A percentile compares a stretch with the other conserved stretches of the same genome.
These are phyloP conservation scores for Epichloe elymi DNA, from an alignment of 2,329 filamentous ascomycete genomes.

Conservation along the genomic window DNA sequence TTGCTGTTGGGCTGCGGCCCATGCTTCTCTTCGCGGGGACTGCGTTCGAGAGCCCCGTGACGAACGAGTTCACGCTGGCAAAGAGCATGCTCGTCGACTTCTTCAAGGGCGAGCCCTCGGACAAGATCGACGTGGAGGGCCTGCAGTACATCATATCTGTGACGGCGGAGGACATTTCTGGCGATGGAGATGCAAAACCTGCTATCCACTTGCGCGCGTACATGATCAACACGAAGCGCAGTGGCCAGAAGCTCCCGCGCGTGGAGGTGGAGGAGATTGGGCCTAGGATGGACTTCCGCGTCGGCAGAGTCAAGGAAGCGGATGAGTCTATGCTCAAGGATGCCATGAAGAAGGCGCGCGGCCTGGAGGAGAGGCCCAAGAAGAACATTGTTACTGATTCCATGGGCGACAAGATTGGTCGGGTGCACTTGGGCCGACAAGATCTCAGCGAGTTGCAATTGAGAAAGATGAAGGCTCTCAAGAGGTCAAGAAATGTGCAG, in stretches of 20 bases:
- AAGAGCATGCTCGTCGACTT: constrained; percentile 84
- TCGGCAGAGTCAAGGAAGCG: constrained; percentile 69
- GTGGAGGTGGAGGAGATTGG: constrained; percentile 95
- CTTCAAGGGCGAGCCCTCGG: constrained; percentile 64
- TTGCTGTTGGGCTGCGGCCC: constrained; percentile 72
- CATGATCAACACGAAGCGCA: constrained; percentile 72
- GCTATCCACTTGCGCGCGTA: constrained; percentile 64
- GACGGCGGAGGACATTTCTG: constrained; percentile 52
- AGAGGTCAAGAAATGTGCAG: constrained; percentile 58
- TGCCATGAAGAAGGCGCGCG: constrained; percentile 75
- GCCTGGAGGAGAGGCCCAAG: constrained; percentile 65
- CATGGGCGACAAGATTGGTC: constrained; percentile 92
- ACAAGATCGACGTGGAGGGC: constrained; percentile 87
- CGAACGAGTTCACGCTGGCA: constrained; percentile 68
- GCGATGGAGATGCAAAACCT: constrained; percentile 35
- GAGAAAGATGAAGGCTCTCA: constrained; percentile 98
- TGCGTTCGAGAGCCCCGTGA: constrained; percentile 69
- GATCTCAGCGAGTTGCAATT: constrained; percentile 81
- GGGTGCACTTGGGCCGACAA: constrained; percentile 82
- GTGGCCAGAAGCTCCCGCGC: constrained; percentile 73
- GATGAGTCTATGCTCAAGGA: constrained; percentile 75
- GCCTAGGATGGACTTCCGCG: constrained; percentile 79
- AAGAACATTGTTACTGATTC: constrained; percentile 90
- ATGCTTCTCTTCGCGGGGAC: constrained; percentile 85
- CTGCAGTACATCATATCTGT: constrained; percentile 83